phyloP scores from a whole-genome alignment of 2,329 filamentous ascomycete genomes.

The Penicillium frequentans region DNA sequence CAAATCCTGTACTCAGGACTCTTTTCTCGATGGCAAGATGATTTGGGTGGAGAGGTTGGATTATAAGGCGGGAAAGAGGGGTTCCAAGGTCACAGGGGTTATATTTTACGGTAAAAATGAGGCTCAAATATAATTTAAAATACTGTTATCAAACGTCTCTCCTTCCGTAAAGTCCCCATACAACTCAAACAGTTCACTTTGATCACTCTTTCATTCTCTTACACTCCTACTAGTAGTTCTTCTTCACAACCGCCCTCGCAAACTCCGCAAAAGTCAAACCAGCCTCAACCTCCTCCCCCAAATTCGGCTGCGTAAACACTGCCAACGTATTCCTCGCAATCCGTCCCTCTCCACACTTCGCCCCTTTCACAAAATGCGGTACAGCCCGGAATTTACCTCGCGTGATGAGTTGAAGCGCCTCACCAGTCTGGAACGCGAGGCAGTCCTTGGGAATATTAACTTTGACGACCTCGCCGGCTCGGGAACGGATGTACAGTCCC shows the following conservation, averaged over 20 bases:
- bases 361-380: slow-evolving; percentile 89
- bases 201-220: background rate
- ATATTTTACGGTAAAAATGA: no score
- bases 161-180: no score
- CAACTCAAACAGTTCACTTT: background rate
- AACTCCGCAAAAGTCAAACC: slow-evolving; percentile 75
- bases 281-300: slow-evolving; percentile 68
- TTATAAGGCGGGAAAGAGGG: no score
- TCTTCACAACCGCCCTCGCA: slow-evolving; percentile 75
- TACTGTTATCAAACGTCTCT: no score
- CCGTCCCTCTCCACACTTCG: slow-evolving; percentile 51
- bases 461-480: slow-evolving; percentile 79
- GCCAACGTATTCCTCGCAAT: slow-evolving; percentile 86
- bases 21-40: no score
- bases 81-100: no score
- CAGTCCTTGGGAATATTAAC: slow-evolving; percentile 88
- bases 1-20: no score
- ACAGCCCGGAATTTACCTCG: slow-evolving; percentile 89
- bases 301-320: slow-evolving; percentile 94
- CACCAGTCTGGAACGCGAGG: slow-evolving; percentile 93
- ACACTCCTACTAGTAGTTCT: slow-evolving; percentile 51
- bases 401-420: slow-evolving; percentile 88
- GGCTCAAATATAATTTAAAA: no score
- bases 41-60: no score
- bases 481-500: slow-evolving; percentile 91